Base-by-base conservation (phyloP, 148 eudicot species). In the Rhododendron henanense region DNA sequence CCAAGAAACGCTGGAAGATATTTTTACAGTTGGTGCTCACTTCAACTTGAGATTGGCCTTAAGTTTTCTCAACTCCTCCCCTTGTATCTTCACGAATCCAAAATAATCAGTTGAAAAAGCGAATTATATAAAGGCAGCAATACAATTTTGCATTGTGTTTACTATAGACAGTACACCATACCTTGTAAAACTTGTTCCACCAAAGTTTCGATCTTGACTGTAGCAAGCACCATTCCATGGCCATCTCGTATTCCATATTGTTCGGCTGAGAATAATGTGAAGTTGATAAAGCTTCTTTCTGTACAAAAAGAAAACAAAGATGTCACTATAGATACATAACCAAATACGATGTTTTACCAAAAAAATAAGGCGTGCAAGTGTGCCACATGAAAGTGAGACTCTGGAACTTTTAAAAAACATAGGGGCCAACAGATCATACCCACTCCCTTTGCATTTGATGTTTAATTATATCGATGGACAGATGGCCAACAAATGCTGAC, bases 261-360 rank as follows among this genome's bases (percentile, higher is more conserved):
- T 93, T 92, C 2, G 93, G 77, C 88, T 96, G 97, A 83, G 97
- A 87, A 88, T 85, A 89, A 89, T 96, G 98, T 23, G 98, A 93
- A 59, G 97, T 94, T 75, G 98, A 94, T 37, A 96, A 92, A 45
- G 98, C 98, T 69, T 89, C 90, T 87, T 84, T 92, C 98, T 94
- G 87, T 37, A 83, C 59, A 88, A 13, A 85, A 61, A 41, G 50
- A 80, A 83, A 73, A 15, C 47, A 71, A 39, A 71, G n/a, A 51
- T 18, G n/a, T 76, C 35, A 79, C 53, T 3, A 67, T 16, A 15
- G 14, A n/a, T 33, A 65, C 18, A 84, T 55, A 10, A 51, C 39
- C 28, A 82, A 41, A 25, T 10, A 48, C 2, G 0, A 19, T 65
- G 61, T 55, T 4, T 50, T 4, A 9, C 6, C 4, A 18, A 39